Evolutionary conservation across 2,329 filamentous ascomycete genomes (phyloP).

Genomic region (Shiraia sp.): DNA sequence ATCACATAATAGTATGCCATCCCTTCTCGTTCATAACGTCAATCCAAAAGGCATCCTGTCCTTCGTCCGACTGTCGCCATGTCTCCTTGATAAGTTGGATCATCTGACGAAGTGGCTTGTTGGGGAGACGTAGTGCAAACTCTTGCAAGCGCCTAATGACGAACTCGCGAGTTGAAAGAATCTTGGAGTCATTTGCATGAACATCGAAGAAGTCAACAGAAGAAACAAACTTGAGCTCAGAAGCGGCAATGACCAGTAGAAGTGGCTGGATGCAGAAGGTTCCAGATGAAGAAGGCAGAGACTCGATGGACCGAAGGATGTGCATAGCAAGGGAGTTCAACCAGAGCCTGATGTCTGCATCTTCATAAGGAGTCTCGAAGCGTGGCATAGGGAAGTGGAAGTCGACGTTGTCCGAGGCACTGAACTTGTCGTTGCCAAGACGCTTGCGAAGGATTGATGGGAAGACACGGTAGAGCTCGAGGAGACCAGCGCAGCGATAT

Average conservation of each 20-base stretch:
- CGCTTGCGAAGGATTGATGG: slow-evolving; percentile 55
- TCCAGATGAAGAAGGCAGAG: slow-evolving; percentile 56
- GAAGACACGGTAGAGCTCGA: slow-evolving; percentile 60
- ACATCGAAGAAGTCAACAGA: slow-evolving; percentile 43
- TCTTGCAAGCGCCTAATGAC: slow-evolving; percentile 54
- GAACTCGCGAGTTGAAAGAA: slow-evolving; percentile 54
- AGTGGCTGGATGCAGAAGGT: slow-evolving; percentile 60
- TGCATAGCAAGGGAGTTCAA: slow-evolving; percentile 57
- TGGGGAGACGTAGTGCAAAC: slow-evolving; percentile 53
- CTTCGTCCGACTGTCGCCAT: slow-evolving; percentile 57
- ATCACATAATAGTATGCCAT: slow-evolving; percentile 61
- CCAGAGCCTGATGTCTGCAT: slow-evolving; percentile 46
- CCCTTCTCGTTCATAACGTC: slow-evolving; percentile 61
- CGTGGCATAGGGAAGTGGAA: slow-evolving; percentile 39
- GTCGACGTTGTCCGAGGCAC: slow-evolving; percentile 27
- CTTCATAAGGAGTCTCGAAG: slow-evolving; percentile 39
- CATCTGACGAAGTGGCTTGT: slow-evolving; percentile 56
- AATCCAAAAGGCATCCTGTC: slow-evolving; percentile 58
- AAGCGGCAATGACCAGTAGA: slow-evolving; percentile 55
- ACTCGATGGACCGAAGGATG: slow-evolving; percentile 54
- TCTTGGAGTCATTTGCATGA: slow-evolving; percentile 48
- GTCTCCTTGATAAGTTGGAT: slow-evolving; percentile 57
- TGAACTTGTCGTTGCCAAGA: slow-evolving; percentile 36
- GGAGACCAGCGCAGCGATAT: slow-evolving; percentile 56
- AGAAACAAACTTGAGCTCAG: slow-evolving; percentile 54